phyloP scores from a whole-genome alignment of 2,329 filamentous ascomycete species.

The Aspergillus calidoustus region DNA sequence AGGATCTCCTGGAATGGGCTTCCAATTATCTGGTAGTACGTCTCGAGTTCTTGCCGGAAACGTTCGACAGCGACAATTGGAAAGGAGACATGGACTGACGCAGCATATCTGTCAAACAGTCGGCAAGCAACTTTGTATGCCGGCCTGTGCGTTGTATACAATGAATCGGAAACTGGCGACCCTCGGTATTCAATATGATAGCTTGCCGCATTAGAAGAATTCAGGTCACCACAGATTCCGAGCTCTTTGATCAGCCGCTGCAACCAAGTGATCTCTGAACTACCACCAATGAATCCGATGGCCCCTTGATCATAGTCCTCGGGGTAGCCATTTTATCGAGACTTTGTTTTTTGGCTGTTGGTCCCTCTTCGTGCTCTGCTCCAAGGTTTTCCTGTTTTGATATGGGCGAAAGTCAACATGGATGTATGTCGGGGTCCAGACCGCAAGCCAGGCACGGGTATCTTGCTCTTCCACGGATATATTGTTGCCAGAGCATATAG shows the following conservation, averaged over 20 bases:
- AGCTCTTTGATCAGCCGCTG: slow-evolving; percentile 44
- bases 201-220: slow-evolving; percentile 28
- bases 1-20: slow-evolving; percentile 37
- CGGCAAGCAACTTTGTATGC: slow-evolving; percentile 41
- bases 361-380: background rate
- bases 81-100: slow-evolving; percentile 50
- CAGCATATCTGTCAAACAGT: slow-evolving; percentile 48
- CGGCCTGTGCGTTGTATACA: slow-evolving; percentile 39
- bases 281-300: slow-evolving; percentile 50
- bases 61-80: slow-evolving; percentile 48
- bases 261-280: slow-evolving; percentile 52
- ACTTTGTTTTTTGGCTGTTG: background rate
- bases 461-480: background rate
- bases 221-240: slow-evolving; percentile 23
- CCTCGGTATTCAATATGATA: slow-evolving; percentile 49
- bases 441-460: background rate
- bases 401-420: background rate
- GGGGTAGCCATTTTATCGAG: slow-evolving; percentile 27
- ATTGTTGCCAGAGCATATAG: background rate
- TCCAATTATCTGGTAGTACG: slow-evolving; percentile 39
- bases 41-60: slow-evolving; percentile 48
- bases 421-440: background rate
- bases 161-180: slow-evolving; percentile 41
- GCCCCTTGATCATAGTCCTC: slow-evolving; percentile 49
- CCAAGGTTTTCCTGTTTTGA: background rate